These are phyloP conservation scores for Nigrospora osmanthi DNA, from an alignment of 2,329 filamentous ascomycete species.

Conservation along the genomic window DNA sequence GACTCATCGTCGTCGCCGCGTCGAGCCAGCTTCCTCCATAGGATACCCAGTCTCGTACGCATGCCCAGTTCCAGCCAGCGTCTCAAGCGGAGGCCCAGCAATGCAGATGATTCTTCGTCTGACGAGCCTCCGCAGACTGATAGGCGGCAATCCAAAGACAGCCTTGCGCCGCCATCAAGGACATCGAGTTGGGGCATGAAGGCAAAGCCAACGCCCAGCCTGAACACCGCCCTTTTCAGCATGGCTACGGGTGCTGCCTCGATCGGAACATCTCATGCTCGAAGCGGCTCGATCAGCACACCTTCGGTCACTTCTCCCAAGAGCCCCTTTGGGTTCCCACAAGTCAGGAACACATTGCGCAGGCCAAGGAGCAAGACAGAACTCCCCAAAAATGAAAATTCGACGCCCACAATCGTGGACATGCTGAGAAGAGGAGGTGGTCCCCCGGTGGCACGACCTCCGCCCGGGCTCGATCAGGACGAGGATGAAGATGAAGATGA, in stretches of 20 bases:
- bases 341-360: slow-evolving; percentile 38
- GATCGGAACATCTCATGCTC: slow-evolving; percentile 47
- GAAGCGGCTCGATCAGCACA: slow-evolving; percentile 53
- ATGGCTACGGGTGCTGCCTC: slow-evolving; percentile 48
- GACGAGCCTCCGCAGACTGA: slow-evolving; percentile 11
- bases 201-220: slow-evolving; percentile 44
- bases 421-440: slow-evolving; percentile 47
- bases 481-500: slow-evolving; percentile 56
- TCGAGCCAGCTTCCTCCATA: slow-evolving; percentile 46
- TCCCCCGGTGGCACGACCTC: slow-evolving; percentile 37
- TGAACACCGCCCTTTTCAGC: slow-evolving; percentile 50
- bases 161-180: slow-evolving; percentile 42
- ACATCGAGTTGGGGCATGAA: slow-evolving; percentile 39
- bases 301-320: slow-evolving; percentile 46
- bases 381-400: slow-evolving; percentile 31
- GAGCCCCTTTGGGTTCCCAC: slow-evolving; percentile 31
- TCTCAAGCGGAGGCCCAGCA: slow-evolving; percentile 17
- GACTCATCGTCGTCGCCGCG: slow-evolving; percentile 23
- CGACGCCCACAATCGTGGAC: slow-evolving; percentile 36
- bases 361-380: slow-evolving; percentile 50
- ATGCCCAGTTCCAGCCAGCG: slow-evolving; percentile 38
- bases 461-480: slow-evolving; percentile 33
- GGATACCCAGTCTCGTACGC: slow-evolving; percentile 40
- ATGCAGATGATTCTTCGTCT: neutral
- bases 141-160: slow-evolving; percentile 34